Percentiles rank a stretch among this genome's conserved stretches.
These are phyloP conservation scores for Irpex rosettiformis DNA, from an alignment of 1,284 basidiomycete species.

Conservation along the genomic window DNA sequence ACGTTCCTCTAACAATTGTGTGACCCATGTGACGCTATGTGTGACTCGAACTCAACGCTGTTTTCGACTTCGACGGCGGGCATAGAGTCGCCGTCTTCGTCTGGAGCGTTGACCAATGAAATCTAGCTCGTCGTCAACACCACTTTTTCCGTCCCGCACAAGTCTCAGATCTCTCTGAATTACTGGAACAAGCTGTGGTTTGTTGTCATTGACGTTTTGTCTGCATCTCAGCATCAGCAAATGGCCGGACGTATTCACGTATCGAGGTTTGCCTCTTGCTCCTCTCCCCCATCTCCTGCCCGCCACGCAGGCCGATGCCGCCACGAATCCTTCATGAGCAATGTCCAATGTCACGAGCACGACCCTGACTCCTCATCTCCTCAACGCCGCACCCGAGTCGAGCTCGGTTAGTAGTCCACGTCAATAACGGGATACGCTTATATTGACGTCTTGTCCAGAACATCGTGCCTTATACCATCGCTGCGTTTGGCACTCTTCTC, in stretches of 20 bases:
- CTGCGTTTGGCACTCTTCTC: constrained; percentile 8
- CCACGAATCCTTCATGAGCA: neutral
- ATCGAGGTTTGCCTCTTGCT: too few species aligned
- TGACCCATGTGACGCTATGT: neutral
- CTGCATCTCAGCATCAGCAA: neutral
- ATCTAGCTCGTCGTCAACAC: neutral
- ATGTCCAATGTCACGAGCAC: neutral
- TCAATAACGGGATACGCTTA: neutral
- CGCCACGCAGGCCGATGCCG: neutral
- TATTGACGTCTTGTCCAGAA: neutral
- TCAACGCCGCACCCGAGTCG: neutral
- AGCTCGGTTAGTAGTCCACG: neutral
- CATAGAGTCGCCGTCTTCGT: neutral
- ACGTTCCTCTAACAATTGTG: constrained; percentile 5
- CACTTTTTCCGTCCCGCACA: too few species aligned
- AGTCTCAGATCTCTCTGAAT: too few species aligned
- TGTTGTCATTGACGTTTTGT: neutral
- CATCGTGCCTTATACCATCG: constrained; percentile 9
- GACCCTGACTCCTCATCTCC: neutral
- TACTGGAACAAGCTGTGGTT: neutral
- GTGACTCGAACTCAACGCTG: neutral
- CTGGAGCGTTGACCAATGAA: neutral
- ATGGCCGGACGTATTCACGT: too few species aligned
- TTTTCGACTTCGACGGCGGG: neutral
- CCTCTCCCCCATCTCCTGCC: neutral